Evolutionary conservation across 176 grass and related monocot genomes (phyloP), one percentile per base, ranked within the genome.

Genomic region (Cenchrus fungigraminus): DNA sequence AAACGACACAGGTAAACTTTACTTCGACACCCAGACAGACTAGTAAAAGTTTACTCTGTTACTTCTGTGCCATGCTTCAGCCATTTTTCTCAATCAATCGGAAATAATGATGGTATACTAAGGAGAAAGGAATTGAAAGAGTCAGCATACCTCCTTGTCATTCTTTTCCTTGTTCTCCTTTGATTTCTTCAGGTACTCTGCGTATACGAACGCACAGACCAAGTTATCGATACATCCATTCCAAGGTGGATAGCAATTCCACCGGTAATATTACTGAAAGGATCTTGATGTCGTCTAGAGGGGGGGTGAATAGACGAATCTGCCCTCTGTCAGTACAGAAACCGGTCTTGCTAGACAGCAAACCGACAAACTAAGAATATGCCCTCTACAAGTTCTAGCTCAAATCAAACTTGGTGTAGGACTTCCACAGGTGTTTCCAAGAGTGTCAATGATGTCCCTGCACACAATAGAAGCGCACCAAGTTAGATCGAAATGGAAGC

Each of bases 101-200:
- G 65, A 14, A 19, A 73, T 56, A 25, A 59, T 49, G 29, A 55
- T 46, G 28, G 28, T 8, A 49, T 60, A 43, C 19, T 58, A 46
- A 73, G 47, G 2, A 4, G 14, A 56, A 79, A 68, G 7, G 37
- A 63, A 62, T 4, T 66, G 19, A 87, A 31, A 43, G 37, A 78
- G 1, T 3, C 19, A 1, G 14, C 58, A 63, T 45, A 99, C 94
- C 93, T 99, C 91, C 80, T 92, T 99, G 68, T 94, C 94, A 61
- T 94, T 91, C 79, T 91, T 99, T 12, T 84, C 90, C 65, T 99
- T 99, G 91, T 96, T 96, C 68, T 94, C 86, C 78, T 94, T 88
- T 9, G 97, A 99, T 56, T 83, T 99, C 49, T 94, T 94, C 54
- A 92, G 79, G 64, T 96, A 92, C 58, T 96, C 97, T 91, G 40